A percentile compares a stretch with the other conserved stretches of the same genome.
Conservation (phyloP, 495 filamentous ascomycete genomes). For the Podospora appendiculata region DNA sequence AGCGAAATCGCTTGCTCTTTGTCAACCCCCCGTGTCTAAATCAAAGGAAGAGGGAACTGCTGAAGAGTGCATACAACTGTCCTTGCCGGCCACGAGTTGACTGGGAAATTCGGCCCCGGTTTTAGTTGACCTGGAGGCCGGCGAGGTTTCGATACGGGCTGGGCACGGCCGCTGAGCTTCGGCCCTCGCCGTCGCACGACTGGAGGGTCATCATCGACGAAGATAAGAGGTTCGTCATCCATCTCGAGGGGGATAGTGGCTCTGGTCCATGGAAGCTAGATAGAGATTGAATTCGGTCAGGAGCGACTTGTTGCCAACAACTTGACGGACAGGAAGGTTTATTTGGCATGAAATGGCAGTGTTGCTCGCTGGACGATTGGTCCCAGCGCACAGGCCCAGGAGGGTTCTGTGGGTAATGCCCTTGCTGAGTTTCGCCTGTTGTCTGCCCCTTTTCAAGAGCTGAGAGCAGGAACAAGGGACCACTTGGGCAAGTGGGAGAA, state of each 20-base stretch:
- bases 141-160: not conserved
- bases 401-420: not conserved
- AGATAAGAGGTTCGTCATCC: conserved; percentile 7
- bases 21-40: not conserved
- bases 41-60: not conserved
- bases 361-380: not conserved
- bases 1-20: conserved; percentile 1
- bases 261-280: conserved; percentile 1
- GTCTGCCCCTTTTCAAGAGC: too few relatives aligned
- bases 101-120: not conserved
- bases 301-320: conserved; percentile 2
- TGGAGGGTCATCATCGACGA: conserved; percentile 7
- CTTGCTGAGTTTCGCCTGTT: not conserved
- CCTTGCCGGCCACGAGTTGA: not conserved
- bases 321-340: conserved; percentile 1
- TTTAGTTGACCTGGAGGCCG: not conserved
- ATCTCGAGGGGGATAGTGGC: conserved; percentile 1
- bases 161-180: conserved; percentile 5
- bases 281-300: conserved; percentile 7
- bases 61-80: conserved; percentile 1
- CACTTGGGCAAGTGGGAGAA: too few relatives aligned
- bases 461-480: too few relatives aligned
- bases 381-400: conserved; percentile 1
- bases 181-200: conserved; percentile 4
- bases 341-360: conserved; percentile 3